Conservation (phyloP, 164 flowering plant species). For the Echeveria elegans region DNA sequence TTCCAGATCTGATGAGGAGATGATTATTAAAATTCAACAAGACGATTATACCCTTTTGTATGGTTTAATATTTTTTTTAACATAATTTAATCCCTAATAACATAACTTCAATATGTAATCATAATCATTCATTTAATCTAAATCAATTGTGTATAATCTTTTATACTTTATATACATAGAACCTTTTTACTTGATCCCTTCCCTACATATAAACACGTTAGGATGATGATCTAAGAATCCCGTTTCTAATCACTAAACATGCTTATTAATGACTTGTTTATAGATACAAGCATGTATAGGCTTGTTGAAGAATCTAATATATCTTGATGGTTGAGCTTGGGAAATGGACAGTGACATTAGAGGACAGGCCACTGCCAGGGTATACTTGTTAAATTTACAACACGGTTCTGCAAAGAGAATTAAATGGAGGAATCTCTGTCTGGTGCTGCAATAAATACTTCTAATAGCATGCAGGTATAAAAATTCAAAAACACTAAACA, state of each 20-base stretch:
- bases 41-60: too few relatives aligned
- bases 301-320: neutral
- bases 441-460: neutral
- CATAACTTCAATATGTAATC: too few relatives aligned
- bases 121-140: too few relatives aligned
- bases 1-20: too few relatives aligned
- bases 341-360: neutral
- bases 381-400: neutral
- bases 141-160: too few relatives aligned
- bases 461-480: neutral
- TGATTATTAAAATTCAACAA: too few relatives aligned
- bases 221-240: neutral
- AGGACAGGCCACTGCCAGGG: neutral
- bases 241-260: neutral
- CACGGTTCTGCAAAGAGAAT: neutral
- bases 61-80: too few relatives aligned
- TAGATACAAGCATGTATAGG: neutral
- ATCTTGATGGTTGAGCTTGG: neutral
- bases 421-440: conserved; percentile 4
- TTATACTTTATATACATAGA: too few relatives aligned
- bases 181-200: too few relatives aligned
- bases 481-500: neutral
- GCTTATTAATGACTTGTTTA: neutral
- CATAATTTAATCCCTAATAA: too few relatives aligned
- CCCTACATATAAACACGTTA: neutral